Evolutionary conservation across 352 stramenopile genomes (phyloP).

Genomic region (Phytophthora ramorum): DNA sequence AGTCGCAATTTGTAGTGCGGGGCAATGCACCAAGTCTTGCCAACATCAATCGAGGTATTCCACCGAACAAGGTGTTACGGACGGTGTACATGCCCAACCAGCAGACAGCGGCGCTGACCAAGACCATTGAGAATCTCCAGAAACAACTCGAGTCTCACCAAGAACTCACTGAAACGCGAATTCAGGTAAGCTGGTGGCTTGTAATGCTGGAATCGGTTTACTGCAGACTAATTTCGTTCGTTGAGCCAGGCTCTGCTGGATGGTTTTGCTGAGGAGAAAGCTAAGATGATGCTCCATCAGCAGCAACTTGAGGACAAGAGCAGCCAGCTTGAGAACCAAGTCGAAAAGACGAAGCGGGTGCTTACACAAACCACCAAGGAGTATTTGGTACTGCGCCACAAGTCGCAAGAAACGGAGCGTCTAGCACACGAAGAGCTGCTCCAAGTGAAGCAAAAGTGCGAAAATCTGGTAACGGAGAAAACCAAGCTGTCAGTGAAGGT

Average conservation of each 20-base stretch:
- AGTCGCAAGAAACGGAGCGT: conserved; percentile 68
- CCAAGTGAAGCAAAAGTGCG: conserved; percentile 46
- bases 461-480: conserved; percentile 50
- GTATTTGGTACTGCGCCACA: conserved; percentile 77
- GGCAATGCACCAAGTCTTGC: conserved; percentile 23
- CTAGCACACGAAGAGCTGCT: conserved; percentile 67
- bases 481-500: conserved; percentile 49
- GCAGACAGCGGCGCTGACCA: conserved; percentile 55
- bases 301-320: conserved; percentile 46
- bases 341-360: conserved; percentile 63
- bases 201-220: background rate
- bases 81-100: conserved; percentile 86
- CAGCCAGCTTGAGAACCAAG: conserved; percentile 49
- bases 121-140: conserved; percentile 64
- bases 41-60: conserved; percentile 18
- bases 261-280: conserved; percentile 62
- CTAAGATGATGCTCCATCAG: conserved; percentile 50
- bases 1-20: conserved; percentile 25
- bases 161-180: conserved; percentile 58
- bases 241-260: conserved; percentile 53
- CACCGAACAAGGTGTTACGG: conserved; percentile 57
- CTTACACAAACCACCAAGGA: conserved; percentile 78
- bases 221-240: background rate
- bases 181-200: conserved; percentile 48
- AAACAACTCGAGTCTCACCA: conserved; percentile 66